phyloP scores from a whole-genome alignment of 2,329 filamentous ascomycete genomes.

The Pestalotiopsis sp. region DNA sequence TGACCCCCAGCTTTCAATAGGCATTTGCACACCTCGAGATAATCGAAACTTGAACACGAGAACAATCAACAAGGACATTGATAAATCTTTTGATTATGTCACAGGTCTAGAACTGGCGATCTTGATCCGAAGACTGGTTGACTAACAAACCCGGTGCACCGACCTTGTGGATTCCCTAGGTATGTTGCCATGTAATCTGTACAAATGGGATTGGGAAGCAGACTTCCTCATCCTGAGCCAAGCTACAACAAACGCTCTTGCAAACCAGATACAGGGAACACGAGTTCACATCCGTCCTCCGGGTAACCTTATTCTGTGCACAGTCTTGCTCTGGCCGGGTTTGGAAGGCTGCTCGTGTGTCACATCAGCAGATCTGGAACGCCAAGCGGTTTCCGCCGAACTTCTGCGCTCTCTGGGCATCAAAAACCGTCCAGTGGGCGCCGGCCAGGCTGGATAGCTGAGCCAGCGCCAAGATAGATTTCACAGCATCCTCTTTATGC shows the following conservation, averaged over 20 bases:
- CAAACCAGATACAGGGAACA: neutral
- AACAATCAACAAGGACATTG: neutral
- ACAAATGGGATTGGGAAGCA: neutral
- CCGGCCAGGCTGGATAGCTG: neutral
- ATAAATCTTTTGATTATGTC: neutral
- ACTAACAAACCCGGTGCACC: neutral
- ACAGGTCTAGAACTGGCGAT: neutral
- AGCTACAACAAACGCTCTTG: neutral
- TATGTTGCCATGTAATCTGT: neutral
- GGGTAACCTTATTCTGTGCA: neutral
- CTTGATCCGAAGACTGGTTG: neutral
- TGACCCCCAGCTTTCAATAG: too few species aligned
- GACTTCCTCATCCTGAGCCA: neutral
- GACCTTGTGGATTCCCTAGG: neutral
- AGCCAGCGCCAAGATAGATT: slow-evolving; percentile 6
- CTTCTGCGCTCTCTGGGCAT: slow-evolving; percentile 9
- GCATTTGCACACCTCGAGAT: too few species aligned
- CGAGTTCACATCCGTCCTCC: neutral
- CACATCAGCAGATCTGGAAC: slow-evolving; percentile 14
- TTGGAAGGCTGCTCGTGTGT: neutral
- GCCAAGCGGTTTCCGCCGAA: slow-evolving; percentile 17
- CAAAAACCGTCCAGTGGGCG: slow-evolving; percentile 10
- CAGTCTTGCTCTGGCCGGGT: neutral
- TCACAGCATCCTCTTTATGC: slow-evolving; percentile 11
- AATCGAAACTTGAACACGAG: too few species aligned